Evolutionary conservation across 768 basidiomycete species (phyloP), one percentile per base, ranked within the genome.

Genomic region (Rhizopogon vinicolor): DNA sequence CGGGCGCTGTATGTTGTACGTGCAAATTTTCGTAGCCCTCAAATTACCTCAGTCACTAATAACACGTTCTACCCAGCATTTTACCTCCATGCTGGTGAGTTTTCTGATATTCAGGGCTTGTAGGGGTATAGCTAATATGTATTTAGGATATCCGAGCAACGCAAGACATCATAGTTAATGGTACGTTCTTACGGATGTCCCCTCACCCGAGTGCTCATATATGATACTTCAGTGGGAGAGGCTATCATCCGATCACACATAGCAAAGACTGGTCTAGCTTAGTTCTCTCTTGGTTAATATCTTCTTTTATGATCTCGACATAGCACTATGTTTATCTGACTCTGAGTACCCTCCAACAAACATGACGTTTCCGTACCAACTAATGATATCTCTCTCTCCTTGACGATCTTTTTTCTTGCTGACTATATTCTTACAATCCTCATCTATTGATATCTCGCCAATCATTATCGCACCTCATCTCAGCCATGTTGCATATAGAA

Each of bases 161-260:
- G 13, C 85, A 86, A 57, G 75, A 72, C 29, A 84, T 88, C 52
- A 84, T 88, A 55, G 73, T 80, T 14, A 82, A 80, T 60, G 83
- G 85, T 84, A 54, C 52, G 78, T 69, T 49, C 35, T 48, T 54
- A 41, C 22, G 29, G 13, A 25, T 41, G 42, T 7, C 7, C 39
- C 41, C 39, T 39, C 19, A 29, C 29, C 10, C 31, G 41, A 31
- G 10, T 22, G 37, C 54, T 65, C 52, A 58, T 10, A 29, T 22
- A 44, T 33, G 35, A 58, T 18, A 45, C 40, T 51, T 5, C 54
- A 86, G 85, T 86, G 39, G 84, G 83, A 48, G 85, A 86, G 72
- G 80, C 79, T 8, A 84, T 87, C 49, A 80, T 87, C 60, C 79
- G 84, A 57, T 83, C 81, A 59, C 85, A 86, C 66, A 79, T 87